A percentile compares a stretch with the other conserved stretches of the same genome.
Evolutionary conservation across 2,329 filamentous ascomycete species (phyloP).

Genomic region (Monilinia vaccinii-corymbosi): DNA sequence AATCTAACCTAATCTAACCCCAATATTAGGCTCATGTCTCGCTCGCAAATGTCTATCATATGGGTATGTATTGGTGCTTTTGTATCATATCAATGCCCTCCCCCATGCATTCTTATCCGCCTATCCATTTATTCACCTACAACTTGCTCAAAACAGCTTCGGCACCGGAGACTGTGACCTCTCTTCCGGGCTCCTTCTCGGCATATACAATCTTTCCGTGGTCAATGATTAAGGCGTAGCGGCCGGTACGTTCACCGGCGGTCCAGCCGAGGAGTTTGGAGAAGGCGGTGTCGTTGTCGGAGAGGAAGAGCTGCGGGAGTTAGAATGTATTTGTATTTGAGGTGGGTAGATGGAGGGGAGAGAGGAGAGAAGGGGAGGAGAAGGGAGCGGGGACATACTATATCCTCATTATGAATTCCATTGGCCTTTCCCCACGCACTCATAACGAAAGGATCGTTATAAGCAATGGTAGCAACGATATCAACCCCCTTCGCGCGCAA

Average conservation of each 20-base stretch:
- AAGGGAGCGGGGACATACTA: slow-evolving; percentile 37
- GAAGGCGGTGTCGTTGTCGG: slow-evolving; percentile 55
- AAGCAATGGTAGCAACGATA: slow-evolving; percentile 56
- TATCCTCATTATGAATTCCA: slow-evolving; percentile 51
- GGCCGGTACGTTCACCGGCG: slow-evolving; percentile 49
- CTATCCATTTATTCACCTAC: slow-evolving; percentile 4
- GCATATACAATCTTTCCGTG: slow-evolving; percentile 60
- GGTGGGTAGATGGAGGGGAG: not conserved
- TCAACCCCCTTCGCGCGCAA: slow-evolving; percentile 60
- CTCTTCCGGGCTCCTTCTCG: slow-evolving; percentile 45
- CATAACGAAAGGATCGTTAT: slow-evolving; percentile 64
- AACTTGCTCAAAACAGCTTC: slow-evolving; percentile 28
- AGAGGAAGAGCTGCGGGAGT: slow-evolving; percentile 50
- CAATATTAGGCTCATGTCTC: not conserved
- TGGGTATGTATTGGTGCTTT: not conserved
- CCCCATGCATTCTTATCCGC: not conserved
- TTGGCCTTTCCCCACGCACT: slow-evolving; percentile 66
- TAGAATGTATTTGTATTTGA: too few relatives aligned
- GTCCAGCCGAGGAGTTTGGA: slow-evolving; percentile 57
- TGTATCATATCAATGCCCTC: not conserved
- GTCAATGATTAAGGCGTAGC: slow-evolving; percentile 60
- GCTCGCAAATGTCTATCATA: not conserved
- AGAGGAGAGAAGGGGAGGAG: not conserved
- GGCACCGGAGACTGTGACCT: slow-evolving; percentile 27
- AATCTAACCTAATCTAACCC: not conserved